phyloP scores from a whole-genome alignment of 805 yeast genomes.

The Lipomyces lipofer region DNA sequence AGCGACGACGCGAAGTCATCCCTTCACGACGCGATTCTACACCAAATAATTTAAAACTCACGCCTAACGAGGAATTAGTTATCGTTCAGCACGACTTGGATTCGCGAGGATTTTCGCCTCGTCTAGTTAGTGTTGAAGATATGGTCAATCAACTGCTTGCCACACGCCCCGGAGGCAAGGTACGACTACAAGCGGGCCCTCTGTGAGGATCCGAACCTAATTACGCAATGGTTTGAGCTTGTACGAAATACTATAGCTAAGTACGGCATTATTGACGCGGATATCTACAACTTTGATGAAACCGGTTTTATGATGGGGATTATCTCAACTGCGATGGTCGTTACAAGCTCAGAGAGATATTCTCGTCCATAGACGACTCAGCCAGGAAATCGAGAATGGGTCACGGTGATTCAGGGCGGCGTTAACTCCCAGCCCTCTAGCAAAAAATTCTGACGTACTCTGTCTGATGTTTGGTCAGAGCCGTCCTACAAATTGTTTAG shows the following conservation, averaged over 20 bases:
- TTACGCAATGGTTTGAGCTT: neutral
- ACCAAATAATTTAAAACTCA: neutral
- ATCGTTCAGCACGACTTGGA: conserved; percentile 8
- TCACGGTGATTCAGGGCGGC: neutral
- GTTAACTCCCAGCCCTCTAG: neutral
- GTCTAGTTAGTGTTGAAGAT: conserved; percentile 1
- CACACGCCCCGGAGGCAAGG: neutral
- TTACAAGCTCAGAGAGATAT: neutral
- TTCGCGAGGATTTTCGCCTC: conserved; percentile 11
- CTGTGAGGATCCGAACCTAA: neutral
- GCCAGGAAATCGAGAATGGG: neutral
- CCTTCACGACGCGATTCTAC: neutral
- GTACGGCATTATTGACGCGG: neutral
- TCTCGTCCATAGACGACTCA: neutral
- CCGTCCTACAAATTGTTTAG: neutral
- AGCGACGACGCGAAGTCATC: neutral
- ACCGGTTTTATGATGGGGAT: neutral
- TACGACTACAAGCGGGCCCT: conserved; percentile 1
- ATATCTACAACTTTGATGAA: conserved; percentile 1
- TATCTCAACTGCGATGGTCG: neutral
- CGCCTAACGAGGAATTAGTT: neutral
- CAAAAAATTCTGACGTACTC: neutral
- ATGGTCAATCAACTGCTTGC: conserved; percentile 6
- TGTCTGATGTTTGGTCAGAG: too few relatives aligned
- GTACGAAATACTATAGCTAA: neutral